Base-by-base conservation (phyloP, 768 basidiomycete species). In the Boletus reticuloceps region DNA sequence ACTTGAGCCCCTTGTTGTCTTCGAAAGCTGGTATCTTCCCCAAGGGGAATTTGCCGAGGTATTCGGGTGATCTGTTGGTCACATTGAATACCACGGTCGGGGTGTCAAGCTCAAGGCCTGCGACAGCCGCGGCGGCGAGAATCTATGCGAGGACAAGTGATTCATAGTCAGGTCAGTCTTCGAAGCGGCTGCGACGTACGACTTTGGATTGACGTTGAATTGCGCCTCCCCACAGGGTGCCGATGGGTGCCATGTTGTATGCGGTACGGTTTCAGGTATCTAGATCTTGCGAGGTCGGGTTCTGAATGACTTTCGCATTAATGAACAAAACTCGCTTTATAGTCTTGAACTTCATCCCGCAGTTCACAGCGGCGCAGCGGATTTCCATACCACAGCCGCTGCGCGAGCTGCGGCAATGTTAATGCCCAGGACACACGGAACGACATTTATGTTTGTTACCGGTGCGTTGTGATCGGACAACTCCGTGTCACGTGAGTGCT, bases 1-100 rank as follows among this genome's bases (percentile, higher is more conserved):
- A 42, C 46, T 49, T 61, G 17, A 72, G 40, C 2, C 66, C 70
- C 4, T 60, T 39, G 20, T 40, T 45, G 43, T 56, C 51, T 25
- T 72, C 70, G 31, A 70, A 70, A 0, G 62, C 59, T 7, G 69
- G 69, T 1, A 70, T 7, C 49, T 68, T 70, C 25, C 69, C 69
- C 11, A 71, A 0, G 2, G 68, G 68, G 38, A 70, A 71, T 48
- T 71, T 70, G 5, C 39, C 32, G 20, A 71, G 59, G 54, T 51
- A 70, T 57, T 71, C 70, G 6, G 68, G 59, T 4, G 68, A 40
- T 47, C 48, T 57, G 44, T 61, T 68, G n/a, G 61, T 69, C 40
- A 66, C 69, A 0, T 12, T 38, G 41, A 61, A 66, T 20, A 69
- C 64, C 5, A 70, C 47, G 4, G 48, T 37, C 17, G 66, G 62